Conservation (phyloP, 805 yeast species). For the Metschnikowia bowlesiae region DNA sequence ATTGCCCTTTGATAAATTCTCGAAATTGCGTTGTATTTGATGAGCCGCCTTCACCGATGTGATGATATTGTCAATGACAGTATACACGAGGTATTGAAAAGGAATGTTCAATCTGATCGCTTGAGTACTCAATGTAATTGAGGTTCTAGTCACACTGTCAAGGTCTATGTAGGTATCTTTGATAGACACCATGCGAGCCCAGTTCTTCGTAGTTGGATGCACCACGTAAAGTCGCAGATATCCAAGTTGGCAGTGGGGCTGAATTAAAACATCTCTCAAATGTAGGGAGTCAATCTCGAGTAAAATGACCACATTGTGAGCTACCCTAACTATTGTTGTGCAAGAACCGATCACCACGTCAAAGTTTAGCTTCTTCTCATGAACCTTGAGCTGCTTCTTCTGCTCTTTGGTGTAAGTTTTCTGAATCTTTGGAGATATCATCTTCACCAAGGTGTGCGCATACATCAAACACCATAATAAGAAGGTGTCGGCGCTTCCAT, state of each 20-base stretch:
- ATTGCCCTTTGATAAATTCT: conserved; percentile 20
- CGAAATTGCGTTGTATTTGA: conserved; percentile 53
- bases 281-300: conserved; percentile 39
- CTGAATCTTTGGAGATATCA: conserved; percentile 31
- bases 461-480: conserved; percentile 40
- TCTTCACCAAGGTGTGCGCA: conserved; percentile 30
- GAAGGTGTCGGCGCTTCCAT: conserved; percentile 37
- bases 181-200: conserved; percentile 36
- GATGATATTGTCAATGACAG: conserved; percentile 74
- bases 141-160: conserved; percentile 11
- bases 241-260: conserved; percentile 29
- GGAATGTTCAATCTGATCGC: conserved; percentile 59
- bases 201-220: conserved; percentile 45
- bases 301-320: conserved; percentile 44
- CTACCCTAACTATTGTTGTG: conserved; percentile 41
- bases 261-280: conserved; percentile 21
- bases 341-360: conserved; percentile 31
- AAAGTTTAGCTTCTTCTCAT: conserved; percentile 22
- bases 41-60: conserved; percentile 61
- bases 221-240: conserved; percentile 44
- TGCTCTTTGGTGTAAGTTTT: conserved; percentile 25
- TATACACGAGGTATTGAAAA: conserved; percentile 66
- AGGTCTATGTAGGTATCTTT: conserved; percentile 23
- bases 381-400: conserved; percentile 18
- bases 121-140: conserved; percentile 18